These are phyloP conservation scores for Zygosaccharomyces siamensis DNA, from an alignment of 805 yeast species.

Conservation along the genomic window DNA sequence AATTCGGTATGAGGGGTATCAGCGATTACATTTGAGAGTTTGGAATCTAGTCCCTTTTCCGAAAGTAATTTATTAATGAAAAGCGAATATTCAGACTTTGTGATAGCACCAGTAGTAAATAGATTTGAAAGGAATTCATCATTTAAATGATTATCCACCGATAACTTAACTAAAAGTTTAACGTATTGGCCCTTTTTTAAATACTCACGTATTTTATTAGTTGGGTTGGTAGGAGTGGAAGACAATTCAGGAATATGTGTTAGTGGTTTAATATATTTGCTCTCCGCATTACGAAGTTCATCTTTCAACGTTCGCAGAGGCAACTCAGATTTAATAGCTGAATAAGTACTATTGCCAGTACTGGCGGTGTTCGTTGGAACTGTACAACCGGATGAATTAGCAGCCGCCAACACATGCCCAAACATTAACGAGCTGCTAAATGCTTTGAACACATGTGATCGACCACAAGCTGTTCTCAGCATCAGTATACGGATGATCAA, in stretches of 20 bases:
- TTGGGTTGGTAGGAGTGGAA: background rate
- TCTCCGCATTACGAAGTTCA: background rate
- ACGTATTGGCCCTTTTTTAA: slow-evolving; percentile 10
- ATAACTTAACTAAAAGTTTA: slow-evolving; percentile 11
- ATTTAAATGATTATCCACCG: slow-evolving; percentile 12
- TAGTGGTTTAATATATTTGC: slow-evolving; percentile 2
- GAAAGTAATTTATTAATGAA: slow-evolving; percentile 14
- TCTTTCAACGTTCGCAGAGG: background rate
- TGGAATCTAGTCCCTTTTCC: slow-evolving; percentile 3
- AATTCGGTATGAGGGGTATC: slow-evolving; percentile 15
- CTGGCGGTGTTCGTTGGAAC: background rate
- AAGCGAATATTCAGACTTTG: slow-evolving; percentile 12
- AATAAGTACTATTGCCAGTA: background rate
- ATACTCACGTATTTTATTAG: slow-evolving; percentile 7
- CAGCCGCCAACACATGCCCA: slow-evolving; percentile 8
- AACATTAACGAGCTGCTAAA: slow-evolving; percentile 14
- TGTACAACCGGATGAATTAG: background rate
- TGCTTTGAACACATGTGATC: slow-evolving; percentile 8
- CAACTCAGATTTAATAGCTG: background rate
- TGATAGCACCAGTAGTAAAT: slow-evolving; percentile 9
- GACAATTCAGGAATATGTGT: background rate
- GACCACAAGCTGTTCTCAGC: slow-evolving; percentile 9
- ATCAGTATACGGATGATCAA: slow-evolving; percentile 2
- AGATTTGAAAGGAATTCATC: slow-evolving; percentile 3
- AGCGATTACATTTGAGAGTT: slow-evolving; percentile 13